These are phyloP conservation scores for Microdochium nivale DNA, from an alignment of 2,329 filamentous ascomycete species.

Conservation along the genomic window DNA sequence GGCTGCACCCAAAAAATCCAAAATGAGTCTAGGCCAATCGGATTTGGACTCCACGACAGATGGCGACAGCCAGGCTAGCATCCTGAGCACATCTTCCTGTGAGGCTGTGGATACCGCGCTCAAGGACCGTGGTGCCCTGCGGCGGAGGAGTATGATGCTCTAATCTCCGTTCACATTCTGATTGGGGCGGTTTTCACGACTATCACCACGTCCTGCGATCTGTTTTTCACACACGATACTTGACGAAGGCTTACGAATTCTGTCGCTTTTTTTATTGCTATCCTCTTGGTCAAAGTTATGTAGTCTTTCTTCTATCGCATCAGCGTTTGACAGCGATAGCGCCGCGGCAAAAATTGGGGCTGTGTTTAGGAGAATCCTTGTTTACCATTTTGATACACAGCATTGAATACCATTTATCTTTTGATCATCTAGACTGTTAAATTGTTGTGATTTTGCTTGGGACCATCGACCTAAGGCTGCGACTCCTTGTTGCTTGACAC, in stretches of 20 bases:
- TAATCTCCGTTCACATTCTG: conserved; percentile 13
- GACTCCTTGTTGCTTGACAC: no score
- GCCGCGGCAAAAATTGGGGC: not conserved
- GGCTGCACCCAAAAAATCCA: conserved; percentile 24
- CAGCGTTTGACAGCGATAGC: not conserved
- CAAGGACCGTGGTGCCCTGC: conserved; percentile 25
- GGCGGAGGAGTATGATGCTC: conserved; percentile 52
- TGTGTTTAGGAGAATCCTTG: not conserved
- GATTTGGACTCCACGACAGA: conserved; percentile 11
- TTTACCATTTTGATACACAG: not conserved
- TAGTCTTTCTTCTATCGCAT: conserved; percentile 1
- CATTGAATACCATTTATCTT: not conserved
- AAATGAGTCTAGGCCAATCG: conserved; percentile 13
- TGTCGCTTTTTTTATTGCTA: not conserved
- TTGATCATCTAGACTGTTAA: not conserved
- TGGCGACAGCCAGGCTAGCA: conserved; percentile 18
- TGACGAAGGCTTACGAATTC: conserved; percentile 21
- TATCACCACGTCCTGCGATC: no score
- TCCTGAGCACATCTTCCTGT: conserved; percentile 14
- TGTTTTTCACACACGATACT: no score
- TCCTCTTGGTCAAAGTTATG: no score
- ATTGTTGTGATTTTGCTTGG: no score
- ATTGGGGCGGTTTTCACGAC: no score
- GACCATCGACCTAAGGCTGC: no score
- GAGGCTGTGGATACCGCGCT: conserved; percentile 14